Conservation (phyloP, 2,329 filamentous ascomycete genomes). For the Cryphonectria nitschkei region DNA sequence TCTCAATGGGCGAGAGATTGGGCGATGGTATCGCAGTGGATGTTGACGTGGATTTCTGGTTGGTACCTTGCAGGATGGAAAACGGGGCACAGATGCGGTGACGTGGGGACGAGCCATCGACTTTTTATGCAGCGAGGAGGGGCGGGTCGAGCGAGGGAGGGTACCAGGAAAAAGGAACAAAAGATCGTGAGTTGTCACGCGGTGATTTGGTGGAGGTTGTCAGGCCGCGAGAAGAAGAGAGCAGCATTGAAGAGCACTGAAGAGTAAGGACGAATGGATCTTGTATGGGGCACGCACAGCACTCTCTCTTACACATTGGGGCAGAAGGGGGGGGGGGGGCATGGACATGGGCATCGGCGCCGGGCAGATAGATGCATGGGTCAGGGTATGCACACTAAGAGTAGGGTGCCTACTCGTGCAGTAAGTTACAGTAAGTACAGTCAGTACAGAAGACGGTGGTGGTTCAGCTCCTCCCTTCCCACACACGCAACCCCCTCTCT, state of each 20-base stretch:
- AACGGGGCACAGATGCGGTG: conserved; percentile 15
- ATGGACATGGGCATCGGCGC: not conserved
- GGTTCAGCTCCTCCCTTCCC: too few relatives aligned
- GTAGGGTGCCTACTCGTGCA: too few relatives aligned
- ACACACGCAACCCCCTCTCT: too few relatives aligned
- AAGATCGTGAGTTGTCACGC: conserved; percentile 29
- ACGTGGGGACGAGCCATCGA: conserved; percentile 20
- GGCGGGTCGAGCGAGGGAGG: not conserved
- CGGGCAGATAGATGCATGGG: not conserved
- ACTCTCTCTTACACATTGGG: too few relatives aligned
- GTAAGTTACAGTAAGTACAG: too few relatives aligned
- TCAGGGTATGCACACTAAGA: too few relatives aligned
- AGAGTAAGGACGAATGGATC: too few relatives aligned
- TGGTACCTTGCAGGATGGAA: conserved; percentile 15
- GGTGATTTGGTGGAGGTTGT: conserved; percentile 19
- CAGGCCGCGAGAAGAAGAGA: not conserved
- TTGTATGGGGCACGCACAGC: not conserved
- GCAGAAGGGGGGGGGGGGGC: not conserved
- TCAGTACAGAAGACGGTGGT: too few relatives aligned
- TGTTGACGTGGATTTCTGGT: conserved; percentile 11
- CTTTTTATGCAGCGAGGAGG: conserved; percentile 12
- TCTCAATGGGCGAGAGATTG: conserved; percentile 21
- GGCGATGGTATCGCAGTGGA: conserved; percentile 12
- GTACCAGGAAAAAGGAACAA: not conserved
- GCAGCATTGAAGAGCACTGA: not conserved